phyloP scores from a whole-genome alignment of 768 basidiomycete genomes.

The Suillus americanus region DNA sequence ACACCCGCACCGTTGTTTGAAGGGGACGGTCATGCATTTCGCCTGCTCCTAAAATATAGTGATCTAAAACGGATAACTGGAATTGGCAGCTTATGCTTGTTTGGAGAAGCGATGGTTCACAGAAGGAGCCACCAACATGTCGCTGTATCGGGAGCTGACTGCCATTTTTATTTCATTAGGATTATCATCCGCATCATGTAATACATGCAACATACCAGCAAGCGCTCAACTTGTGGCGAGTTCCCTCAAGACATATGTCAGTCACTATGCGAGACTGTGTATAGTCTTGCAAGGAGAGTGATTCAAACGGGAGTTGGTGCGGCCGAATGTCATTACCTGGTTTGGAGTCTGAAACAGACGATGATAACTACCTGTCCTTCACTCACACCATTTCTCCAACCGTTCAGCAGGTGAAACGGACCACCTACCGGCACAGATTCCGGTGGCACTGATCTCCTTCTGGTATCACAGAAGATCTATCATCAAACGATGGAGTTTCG shows the following conservation, averaged over 20 bases:
- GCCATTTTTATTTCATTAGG: not conserved
- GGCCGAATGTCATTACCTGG: not conserved
- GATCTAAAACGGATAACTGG: not conserved
- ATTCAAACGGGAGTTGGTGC: not conserved
- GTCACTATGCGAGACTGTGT: not conserved
- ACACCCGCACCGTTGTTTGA: not conserved
- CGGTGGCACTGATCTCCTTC: not conserved
- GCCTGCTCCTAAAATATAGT: slow-evolving; percentile 7
- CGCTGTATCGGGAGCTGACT: not conserved
- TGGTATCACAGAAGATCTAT: not conserved
- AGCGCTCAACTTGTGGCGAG: not conserved
- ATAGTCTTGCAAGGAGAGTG: not conserved
- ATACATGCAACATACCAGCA: not conserved
- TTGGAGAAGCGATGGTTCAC: not conserved
- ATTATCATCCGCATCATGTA: not conserved
- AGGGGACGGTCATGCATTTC: slow-evolving; percentile 2
- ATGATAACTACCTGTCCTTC: not conserved
- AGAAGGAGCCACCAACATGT: not conserved
- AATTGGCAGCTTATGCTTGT: not conserved
- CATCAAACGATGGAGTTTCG: not conserved
- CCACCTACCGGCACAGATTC: not conserved
- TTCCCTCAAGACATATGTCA: not conserved
- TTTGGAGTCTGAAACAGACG: not conserved
- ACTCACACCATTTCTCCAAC: not conserved
- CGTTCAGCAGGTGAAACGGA: not conserved